Evolutionary conservation across 176 grass and related monocot genomes (phyloP), one percentile per base, ranked within the genome.

Genomic region (Musa itinerans): DNA sequence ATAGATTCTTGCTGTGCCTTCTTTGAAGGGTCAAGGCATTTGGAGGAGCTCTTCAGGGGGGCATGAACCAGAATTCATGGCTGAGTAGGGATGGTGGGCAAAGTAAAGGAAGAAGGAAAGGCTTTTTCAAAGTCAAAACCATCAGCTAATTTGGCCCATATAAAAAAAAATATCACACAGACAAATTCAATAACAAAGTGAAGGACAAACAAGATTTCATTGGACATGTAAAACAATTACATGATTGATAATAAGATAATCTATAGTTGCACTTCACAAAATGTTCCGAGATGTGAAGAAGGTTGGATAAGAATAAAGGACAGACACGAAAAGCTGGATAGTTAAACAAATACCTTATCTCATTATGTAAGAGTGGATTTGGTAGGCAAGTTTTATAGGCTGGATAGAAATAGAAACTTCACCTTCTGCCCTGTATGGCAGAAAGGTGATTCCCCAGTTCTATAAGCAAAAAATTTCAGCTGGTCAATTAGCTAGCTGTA

Each of bases 61-160:
- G 63, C 58, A 76, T 63, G 74, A 63, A 64, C 43, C 74, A 52
- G 34, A 76, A 76, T 50, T 64, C 16, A 0, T 51, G 74, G 74
- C 34, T 63, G 55, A 63, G 74, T 64, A 58, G 74, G 74, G 58
- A 17, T 10, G 26, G 58, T 43, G 50, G 29, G 61, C 61, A 76
- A 64, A 22, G 14, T 21, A 51, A 76, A 43, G 10, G 34, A 22
- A 13, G 19, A 73, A 54, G 13, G 9, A 73, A 17, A 22, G 53
- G 17, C 15, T 52, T 19, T 54, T 13, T 53, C 22, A 73, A 25
- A 54, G 11, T 73, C 26, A 17, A 24, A 64, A 64, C 48, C 58
- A 64, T 48, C 43, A 23, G 34, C 34, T 34, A 21, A 9, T 61
- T 17, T 61, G 57, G 16, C 57, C 57, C 57, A 61, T 19, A n/a